Base-by-base conservation (phyloP, 805 yeast species). In the Zygosaccharomyces bisporus region DNA sequence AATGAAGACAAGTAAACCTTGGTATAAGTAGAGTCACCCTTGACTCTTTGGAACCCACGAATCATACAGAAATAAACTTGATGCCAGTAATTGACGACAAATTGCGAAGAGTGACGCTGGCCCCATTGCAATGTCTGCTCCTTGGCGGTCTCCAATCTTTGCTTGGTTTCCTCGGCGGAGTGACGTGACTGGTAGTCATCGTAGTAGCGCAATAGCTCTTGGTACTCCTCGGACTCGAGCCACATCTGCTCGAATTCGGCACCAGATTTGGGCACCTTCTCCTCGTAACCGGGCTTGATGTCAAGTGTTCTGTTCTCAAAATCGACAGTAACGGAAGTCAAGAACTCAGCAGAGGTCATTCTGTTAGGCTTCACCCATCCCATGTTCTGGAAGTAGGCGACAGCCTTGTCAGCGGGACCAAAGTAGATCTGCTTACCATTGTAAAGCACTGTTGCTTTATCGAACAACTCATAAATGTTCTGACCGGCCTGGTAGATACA, bases 401-500 rank as follows among this genome's bases (percentile, higher is more conserved):
- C 77, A 14, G 83, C 86, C 34, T 69, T 66, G 17, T 56, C 55
- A 18, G 76, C 73, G 21, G 76, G 75, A 41, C 86, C 86, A 53
- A 72, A 81, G 55, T 63, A 81, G 37, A 81, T 72, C 58, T 80
- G 86, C 55, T 73, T 71, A 51, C 86, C 86, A 45, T 69, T 70
- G 58, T 81, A 80, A 24, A 81, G 58, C 10, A 81, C 75, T 8
- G 78, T 68, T n/a, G 79, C 79, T 49, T 77, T 73, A 63, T 81
- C 85, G 54, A 81, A 81, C 51, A 75, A 66, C 31, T 76, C 70
- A 59, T 79, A 81, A 36, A 80, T 79, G 48, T 74, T 78, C 62
- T 81, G 82, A 47, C 83, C 77, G 34, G 85, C 83, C 61, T 81
- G 87, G 56, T 81, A 81, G 51, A 80, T 78, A 27, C 86, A 80